Base-by-base conservation (phyloP, 139 green algal genomes). In the Spirogloea muscicola region DNA sequence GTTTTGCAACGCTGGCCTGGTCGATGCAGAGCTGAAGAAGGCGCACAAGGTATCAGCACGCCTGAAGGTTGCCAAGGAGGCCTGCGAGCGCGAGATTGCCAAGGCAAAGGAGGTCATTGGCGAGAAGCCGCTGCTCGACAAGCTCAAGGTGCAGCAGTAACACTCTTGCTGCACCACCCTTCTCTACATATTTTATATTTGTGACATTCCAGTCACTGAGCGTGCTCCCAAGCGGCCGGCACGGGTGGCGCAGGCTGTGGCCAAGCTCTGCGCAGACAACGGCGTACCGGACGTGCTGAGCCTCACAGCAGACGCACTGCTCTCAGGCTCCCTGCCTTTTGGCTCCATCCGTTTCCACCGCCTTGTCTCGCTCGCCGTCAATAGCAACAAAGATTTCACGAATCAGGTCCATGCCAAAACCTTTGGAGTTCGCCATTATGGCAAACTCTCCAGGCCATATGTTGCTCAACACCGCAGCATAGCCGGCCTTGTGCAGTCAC, bases 381-480 rank as follows among this genome's bases (percentile, higher is more conserved):
- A 70, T 9, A 55, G 60, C 41, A 70, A 70, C 60, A 70, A 70
- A 9, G 60, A 51, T 31, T 70, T 64, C 60, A 70, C 60, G 31
- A 70, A 70, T 70, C 60, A 70, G 9, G 31, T 62, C 40, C 52
- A 62, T 31, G 52, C 40, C 31, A 62, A 33, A 62, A 43, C 7
- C 31, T 62, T 5, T 31, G 37, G 31, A 6, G 21, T 55, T 55
- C n/a, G 21, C n/a, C 21, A 31, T 55, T 55, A 21, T 55, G 46
- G n/a, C 46, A n/a, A n/a, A n/a, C n/a, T n/a, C n/a, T n/a, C n/a
- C n/a, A n/a, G n/a, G n/a, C n/a, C n/a, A n/a, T n/a, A n/a, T n/a
- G n/a, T n/a, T n/a, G n/a, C n/a, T n/a, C n/a, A n/a, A n/a, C n/a
- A n/a, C n/a, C n/a, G n/a, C n/a, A n/a, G n/a, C n/a, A n/a, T n/a